Evolutionary conservation across 2,329 filamentous ascomycete genomes (phyloP).

Genomic region (Diaporthe ilicicola): DNA sequence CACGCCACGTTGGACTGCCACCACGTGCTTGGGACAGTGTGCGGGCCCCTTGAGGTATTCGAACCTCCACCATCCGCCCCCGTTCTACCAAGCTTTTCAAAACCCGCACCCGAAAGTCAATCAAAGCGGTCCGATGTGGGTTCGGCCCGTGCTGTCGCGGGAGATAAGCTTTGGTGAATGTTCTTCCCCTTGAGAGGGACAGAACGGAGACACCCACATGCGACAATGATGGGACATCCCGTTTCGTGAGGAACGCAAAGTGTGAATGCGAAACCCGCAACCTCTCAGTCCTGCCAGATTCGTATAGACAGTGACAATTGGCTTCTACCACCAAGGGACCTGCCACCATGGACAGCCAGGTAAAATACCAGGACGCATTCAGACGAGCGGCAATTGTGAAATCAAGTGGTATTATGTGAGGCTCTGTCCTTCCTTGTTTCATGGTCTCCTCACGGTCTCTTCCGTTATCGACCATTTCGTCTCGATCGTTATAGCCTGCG

Average conservation of each 20-base stretch:
- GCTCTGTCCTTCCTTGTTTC: neutral
- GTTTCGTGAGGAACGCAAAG: neutral
- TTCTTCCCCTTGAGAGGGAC: neutral
- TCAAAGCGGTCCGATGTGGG: neutral
- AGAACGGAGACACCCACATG: neutral
- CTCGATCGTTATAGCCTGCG: constrained; percentile 29
- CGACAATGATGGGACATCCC: neutral
- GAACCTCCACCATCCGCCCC: neutral
- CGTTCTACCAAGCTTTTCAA: neutral
- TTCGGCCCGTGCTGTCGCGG: neutral
- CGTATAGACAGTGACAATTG: no score
- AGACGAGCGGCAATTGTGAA: neutral
- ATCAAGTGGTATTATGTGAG: neutral
- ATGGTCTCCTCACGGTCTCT: constrained; percentile 22
- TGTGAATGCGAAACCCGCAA: neutral
- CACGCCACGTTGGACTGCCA: neutral
- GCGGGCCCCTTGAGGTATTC: constrained; percentile 8
- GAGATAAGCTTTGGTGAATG: neutral
- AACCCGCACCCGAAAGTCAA: neutral
- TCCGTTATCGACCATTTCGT: constrained; percentile 31
- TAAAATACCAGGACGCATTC: neutral
- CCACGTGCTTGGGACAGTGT: neutral
- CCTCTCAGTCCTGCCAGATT: neutral
- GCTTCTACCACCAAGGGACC: neutral
- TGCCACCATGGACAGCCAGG: neutral